Conservation (phyloP, 192 early-diverging fungal species). For the Coemansia sp. region DNA sequence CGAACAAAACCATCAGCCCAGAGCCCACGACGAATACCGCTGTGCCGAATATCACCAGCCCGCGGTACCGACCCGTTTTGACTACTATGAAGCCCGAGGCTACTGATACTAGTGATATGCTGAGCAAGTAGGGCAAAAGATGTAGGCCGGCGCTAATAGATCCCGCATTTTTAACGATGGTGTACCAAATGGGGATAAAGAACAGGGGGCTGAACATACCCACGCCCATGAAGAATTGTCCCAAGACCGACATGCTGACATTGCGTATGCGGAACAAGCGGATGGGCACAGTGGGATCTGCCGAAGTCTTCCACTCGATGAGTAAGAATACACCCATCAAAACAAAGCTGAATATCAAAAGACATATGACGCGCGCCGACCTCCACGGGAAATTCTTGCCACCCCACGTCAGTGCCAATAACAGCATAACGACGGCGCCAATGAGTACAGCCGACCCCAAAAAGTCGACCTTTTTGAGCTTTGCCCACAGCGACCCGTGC, state of each 20-base stretch:
- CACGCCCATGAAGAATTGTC: constrained; percentile 57
- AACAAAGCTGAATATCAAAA: constrained; percentile 56
- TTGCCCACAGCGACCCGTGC: constrained; percentile 45
- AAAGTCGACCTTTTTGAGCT: constrained; percentile 63
- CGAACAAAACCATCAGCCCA: constrained; percentile 60
- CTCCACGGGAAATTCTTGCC: constrained; percentile 63
- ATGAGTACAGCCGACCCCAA: constrained; percentile 58
- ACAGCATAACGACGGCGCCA: constrained; percentile 52
- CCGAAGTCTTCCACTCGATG: constrained; percentile 58
- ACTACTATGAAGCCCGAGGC: constrained; percentile 55
- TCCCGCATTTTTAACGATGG: constrained; percentile 57
- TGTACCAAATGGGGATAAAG: constrained; percentile 65
- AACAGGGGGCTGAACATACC: constrained; percentile 62
- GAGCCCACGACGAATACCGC: constrained; percentile 54
- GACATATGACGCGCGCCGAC: constrained; percentile 55
- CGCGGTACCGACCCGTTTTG: constrained; percentile 54
- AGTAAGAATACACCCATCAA: constrained; percentile 48
- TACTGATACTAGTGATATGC: constrained; percentile 57
- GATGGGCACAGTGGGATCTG: constrained; percentile 60
- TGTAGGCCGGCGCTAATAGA: constrained; percentile 61
- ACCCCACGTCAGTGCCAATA: constrained; percentile 66
- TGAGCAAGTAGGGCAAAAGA: constrained; percentile 62
- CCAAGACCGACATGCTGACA: constrained; percentile 53
- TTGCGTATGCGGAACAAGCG: constrained; percentile 58
- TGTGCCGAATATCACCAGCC: constrained; percentile 58